Evolutionary conservation across 1,284 basidiomycete species (phyloP), one percentile per base, ranked within the genome.

Genomic region (Cryptococcus sp.): DNA sequence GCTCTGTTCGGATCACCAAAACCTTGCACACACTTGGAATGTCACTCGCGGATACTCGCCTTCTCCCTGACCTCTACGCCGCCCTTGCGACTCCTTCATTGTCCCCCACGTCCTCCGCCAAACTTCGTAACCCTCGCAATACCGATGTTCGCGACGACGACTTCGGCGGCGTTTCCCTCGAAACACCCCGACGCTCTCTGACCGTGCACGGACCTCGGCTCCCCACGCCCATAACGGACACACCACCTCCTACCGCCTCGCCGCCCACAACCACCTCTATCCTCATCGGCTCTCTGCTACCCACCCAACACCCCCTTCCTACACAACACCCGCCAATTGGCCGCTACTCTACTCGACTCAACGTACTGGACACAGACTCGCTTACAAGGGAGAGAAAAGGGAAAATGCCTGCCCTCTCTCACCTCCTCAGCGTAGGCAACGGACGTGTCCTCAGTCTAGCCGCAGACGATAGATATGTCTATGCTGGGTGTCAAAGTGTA

Each of bases 401-500:
- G 37, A 69, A 73, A 50, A 67, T 74, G 63, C 77, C 77, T 1
- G 68, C 72, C 10, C 58, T 78, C 43, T 71, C 68, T n/a, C 77
- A 79, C 61, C 54, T 79, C 44, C 66, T 79, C 19, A 73, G 66
- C 48, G 75, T 76, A 7, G 75, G 74, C 19, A 62, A 64, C 17
- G 75, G 74, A 0, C 62, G 73, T 20, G 86, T 93, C 1, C 81
- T 93, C 40, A 86, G 88, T 71, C 79, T 94, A 6, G 87, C 87
- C 19, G 86, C 88, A 1, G 87, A 88, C 69, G 83, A 84, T 4
- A 74, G 81, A 5, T 83, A 89, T 69, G 89, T 95, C 53, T 95
- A 89, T 71, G 89, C 87, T 45, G 92, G 92, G 1, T 89, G 86
- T 65, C 92, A 94, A 72, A 86, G 84, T 54, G 81, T 85, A 56